Conservation (phyloP, 177 flowering plant species). For the Vitis hybrid region DNA sequence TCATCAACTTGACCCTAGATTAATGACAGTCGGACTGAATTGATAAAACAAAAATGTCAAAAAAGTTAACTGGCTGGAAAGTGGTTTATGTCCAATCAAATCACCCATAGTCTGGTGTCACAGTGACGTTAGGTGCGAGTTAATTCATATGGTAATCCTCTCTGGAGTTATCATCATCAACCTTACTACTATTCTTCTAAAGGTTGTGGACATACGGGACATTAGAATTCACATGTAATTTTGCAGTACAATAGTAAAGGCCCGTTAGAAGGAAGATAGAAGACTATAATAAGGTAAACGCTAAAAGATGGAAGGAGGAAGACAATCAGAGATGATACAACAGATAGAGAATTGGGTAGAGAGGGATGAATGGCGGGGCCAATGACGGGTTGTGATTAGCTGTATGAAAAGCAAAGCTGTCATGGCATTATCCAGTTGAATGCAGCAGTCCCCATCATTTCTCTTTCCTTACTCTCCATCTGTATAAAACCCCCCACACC, state of each 20-base stretch:
- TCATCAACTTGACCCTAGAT: not conserved
- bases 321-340: not conserved
- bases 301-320: not conserved
- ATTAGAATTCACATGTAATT: too few relatives aligned
- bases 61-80: too few relatives aligned
- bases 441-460: slow-evolving; percentile 23
- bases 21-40: not conserved
- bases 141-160: too few relatives aligned
- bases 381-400: slow-evolving; percentile 44
- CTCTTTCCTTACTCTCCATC: not conserved
- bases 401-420: slow-evolving; percentile 35
- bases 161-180: too few relatives aligned
- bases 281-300: not conserved
- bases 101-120: too few relatives aligned
- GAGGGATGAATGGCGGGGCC: slow-evolving; percentile 21
- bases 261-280: not conserved
- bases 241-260: not conserved
- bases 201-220: too few relatives aligned
- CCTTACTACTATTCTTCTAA: too few relatives aligned
- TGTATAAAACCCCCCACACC: slow-evolving; percentile 1
- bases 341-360: not conserved
- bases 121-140: too few relatives aligned
- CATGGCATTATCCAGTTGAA: slow-evolving; percentile 30
- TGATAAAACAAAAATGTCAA: too few relatives aligned
- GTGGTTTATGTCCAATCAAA: too few relatives aligned